Conservation (phyloP, 106 monocot genomes). For the Triglochin maritima region DNA sequence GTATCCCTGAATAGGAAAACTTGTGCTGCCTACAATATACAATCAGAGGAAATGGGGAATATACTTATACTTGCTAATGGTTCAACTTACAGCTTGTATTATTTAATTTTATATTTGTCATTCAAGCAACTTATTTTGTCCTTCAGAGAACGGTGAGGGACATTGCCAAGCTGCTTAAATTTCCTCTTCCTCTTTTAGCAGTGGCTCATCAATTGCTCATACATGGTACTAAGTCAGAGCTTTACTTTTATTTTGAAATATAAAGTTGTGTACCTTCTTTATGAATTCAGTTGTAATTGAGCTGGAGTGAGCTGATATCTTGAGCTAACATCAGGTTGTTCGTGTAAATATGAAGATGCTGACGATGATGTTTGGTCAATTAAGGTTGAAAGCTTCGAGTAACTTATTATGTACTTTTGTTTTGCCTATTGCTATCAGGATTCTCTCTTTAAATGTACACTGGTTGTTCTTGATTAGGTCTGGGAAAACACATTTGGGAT, state of each 20-base stretch:
- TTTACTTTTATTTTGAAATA: too few species aligned
- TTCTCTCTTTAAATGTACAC: not conserved
- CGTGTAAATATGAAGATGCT: slow-evolving; percentile 28
- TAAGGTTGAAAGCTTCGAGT: not conserved
- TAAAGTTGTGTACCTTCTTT: too few species aligned
- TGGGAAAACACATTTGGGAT: slow-evolving; percentile 70
- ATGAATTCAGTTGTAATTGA: too few species aligned
- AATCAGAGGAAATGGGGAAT: too few species aligned
- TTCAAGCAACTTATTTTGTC: too few species aligned
- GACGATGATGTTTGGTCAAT: not conserved
- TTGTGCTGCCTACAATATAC: too few species aligned
- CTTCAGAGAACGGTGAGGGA: slow-evolving; percentile 51
- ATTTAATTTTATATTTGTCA: too few species aligned
- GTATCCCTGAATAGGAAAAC: too few species aligned
- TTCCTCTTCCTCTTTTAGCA: slow-evolving; percentile 85
- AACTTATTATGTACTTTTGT: not conserved
- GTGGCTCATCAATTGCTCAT: slow-evolving; percentile 61
- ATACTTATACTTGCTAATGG: too few species aligned
- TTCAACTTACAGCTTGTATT: too few species aligned
- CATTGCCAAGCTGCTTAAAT: slow-evolving; percentile 58
- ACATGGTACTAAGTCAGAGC: slow-evolving; percentile 37
- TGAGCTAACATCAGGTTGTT: slow-evolving; percentile 39
- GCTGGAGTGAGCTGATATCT: too few species aligned
- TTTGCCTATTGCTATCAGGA: not conserved
- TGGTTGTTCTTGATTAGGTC: slow-evolving; percentile 30